Evolutionary conservation across 805 yeast species (phyloP).

Genomic region (Candida ulmi): DNA sequence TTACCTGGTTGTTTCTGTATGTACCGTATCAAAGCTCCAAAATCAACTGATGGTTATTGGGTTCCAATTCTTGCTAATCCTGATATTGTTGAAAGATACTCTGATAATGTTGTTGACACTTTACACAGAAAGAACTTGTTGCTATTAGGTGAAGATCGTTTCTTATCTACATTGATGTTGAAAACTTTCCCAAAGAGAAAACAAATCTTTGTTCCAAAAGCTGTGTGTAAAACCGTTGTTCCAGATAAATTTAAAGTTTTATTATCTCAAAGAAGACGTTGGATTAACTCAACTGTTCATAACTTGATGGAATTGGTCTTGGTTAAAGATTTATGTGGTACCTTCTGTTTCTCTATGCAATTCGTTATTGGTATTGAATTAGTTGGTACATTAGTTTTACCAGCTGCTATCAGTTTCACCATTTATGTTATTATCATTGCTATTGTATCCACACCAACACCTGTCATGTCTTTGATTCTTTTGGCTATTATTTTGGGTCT

Average conservation of each 20-base stretch:
- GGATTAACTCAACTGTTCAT: constrained; percentile 95
- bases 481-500: constrained; percentile 78
- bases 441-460: constrained; percentile 68
- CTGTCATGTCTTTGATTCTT: constrained; percentile 67
- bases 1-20: constrained; percentile 93
- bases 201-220: constrained; percentile 82
- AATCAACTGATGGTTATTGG: constrained; percentile 76
- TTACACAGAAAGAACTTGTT: constrained; percentile 82
- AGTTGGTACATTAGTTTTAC: constrained; percentile 82
- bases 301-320: constrained; percentile 82
- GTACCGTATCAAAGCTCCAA: constrained; percentile 88
- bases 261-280: constrained; percentile 89
- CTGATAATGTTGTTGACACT: constrained; percentile 79
- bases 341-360: constrained; percentile 93
- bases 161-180: constrained; percentile 77
- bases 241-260: constrained; percentile 76
- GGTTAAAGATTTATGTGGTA: constrained; percentile 87
- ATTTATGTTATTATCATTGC: constrained; percentile 71
- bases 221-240: constrained; percentile 88
- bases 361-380: constrained; percentile 81
- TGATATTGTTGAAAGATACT: constrained; percentile 86
- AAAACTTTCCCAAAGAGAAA: constrained; percentile 85
- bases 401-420: constrained; percentile 82
- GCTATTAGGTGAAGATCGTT: constrained; percentile 87
- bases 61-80: constrained; percentile 92